phyloP scores from a whole-genome alignment of 23 red algal species.

The Gracilaria gracilis region DNA sequence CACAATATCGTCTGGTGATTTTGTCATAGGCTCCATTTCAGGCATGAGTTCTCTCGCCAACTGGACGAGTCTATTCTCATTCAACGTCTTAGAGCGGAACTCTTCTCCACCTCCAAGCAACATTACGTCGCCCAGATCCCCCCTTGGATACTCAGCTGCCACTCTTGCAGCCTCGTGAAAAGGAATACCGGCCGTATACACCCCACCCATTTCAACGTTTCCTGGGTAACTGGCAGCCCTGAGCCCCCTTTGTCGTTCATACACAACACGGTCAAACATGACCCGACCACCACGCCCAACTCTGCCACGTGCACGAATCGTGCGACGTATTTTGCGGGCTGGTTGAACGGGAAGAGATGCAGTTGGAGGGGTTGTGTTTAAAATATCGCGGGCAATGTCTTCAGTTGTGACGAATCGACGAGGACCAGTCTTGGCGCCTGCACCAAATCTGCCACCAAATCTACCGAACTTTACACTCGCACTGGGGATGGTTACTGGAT shows the following conservation, averaged over 20 bases:
- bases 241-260: conserved; percentile 57
- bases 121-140: conserved; percentile 46
- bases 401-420: conserved; percentile 22
- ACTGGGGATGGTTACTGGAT: conserved; percentile 37
- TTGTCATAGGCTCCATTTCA: conserved; percentile 44
- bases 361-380: background rate
- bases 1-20: conserved; percentile 7
- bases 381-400: conserved; percentile 34
- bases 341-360: conserved; percentile 7
- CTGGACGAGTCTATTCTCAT: conserved; percentile 18
- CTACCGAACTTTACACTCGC: conserved; percentile 38
- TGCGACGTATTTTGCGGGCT: conserved; percentile 35
- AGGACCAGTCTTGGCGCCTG: conserved; percentile 18
- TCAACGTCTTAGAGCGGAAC: background rate
- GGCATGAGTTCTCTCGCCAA: conserved; percentile 44
- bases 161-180: conserved; percentile 39
- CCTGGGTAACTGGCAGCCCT: conserved; percentile 76
- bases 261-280: conserved; percentile 86
- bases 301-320: conserved; percentile 60
- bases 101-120: conserved; percentile 43
- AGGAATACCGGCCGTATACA: conserved; percentile 72
- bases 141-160: background rate
- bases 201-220: conserved; percentile 70
- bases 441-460: background rate
- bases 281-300: conserved; percentile 80